Conservation (phyloP, 306 rosid species). For the Rubus idaeus region DNA sequence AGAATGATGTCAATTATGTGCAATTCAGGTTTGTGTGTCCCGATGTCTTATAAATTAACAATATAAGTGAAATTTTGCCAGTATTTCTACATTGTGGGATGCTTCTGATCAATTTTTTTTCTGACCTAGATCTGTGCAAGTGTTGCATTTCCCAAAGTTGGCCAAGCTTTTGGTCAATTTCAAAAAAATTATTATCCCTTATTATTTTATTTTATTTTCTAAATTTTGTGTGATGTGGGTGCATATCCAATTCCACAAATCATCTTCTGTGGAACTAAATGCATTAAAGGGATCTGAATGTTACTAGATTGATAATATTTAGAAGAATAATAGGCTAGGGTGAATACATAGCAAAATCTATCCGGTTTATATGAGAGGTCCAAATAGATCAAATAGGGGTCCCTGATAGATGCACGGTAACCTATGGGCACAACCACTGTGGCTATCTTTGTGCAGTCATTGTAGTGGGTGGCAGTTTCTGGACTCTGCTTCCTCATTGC, state of each 20-base stretch:
- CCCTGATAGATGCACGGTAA: not conserved
- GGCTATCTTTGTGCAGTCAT: conserved; percentile 5
- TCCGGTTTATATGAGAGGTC: not conserved
- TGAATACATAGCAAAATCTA: not conserved
- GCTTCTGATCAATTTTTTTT: not conserved
- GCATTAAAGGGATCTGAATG: not conserved
- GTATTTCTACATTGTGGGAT: not conserved
- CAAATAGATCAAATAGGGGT: not conserved
- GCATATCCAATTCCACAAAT: not conserved
- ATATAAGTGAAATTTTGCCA: not conserved
- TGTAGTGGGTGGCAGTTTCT: not conserved
- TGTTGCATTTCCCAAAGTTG: conserved; percentile 13
- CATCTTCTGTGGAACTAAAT: not conserved
- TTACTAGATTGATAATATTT: conserved; percentile 1
- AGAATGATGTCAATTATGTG: conserved; percentile 87
- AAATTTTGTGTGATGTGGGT: not conserved
- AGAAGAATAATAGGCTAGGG: not conserved
- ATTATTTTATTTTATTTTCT: too few species aligned
- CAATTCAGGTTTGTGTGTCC: conserved; percentile 73
- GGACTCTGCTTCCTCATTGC: not conserved
- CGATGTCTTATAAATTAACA: not conserved
- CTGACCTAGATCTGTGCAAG: not conserved
- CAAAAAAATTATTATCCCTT: not conserved
- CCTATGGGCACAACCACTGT: not conserved
- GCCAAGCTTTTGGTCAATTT: conserved; percentile 2